phyloP scores from a whole-genome alignment of 495 filamentous ascomycete species.

The Penicillium cataractarum region DNA sequence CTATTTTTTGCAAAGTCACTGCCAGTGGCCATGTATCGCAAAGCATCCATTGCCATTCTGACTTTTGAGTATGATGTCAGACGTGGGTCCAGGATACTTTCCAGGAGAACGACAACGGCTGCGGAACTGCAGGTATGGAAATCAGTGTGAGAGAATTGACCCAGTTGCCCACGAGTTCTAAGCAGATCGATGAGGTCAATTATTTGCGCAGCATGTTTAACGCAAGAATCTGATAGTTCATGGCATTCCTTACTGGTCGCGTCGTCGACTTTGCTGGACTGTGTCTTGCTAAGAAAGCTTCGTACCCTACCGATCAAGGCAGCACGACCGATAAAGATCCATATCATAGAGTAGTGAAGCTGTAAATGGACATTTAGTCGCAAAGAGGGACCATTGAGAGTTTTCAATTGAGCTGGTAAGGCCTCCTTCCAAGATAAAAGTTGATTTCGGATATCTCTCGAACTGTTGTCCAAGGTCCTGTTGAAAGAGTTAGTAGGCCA shows the following conservation, averaged over 20 bases:
- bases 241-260: too few relatives aligned
- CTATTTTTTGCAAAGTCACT: slow-evolving; percentile 8
- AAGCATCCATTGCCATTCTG: slow-evolving; percentile 6
- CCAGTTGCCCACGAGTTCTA: background rate
- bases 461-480: slow-evolving; percentile 2
- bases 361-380: slow-evolving; percentile 9
- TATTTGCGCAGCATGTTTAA: too few relatives aligned
- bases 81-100: slow-evolving; percentile 8
- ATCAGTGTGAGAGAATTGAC: slow-evolving; percentile 8
- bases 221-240: too few relatives aligned
- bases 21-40: slow-evolving; percentile 7
- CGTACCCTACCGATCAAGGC: slow-evolving; percentile 6
- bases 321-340: slow-evolving; percentile 8
- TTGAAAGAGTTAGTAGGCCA: background rate
- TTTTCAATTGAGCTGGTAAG: slow-evolving; percentile 4
- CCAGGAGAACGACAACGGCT: slow-evolving; percentile 7
- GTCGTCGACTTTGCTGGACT: too few relatives aligned
- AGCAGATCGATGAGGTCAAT: background rate
- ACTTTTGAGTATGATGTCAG: slow-evolving; percentile 5
- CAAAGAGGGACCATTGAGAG: background rate
- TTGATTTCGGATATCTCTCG: slow-evolving; percentile 10
- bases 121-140: slow-evolving; percentile 9
- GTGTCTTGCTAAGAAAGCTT: background rate
- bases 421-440: slow-evolving; percentile 7
- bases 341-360: slow-evolving; percentile 9